Percentiles rank a stretch among this genome's conserved stretches.
Evolutionary conservation across 176 grass and related monocot species (phyloP).

Genomic region (Secale cereale): DNA sequence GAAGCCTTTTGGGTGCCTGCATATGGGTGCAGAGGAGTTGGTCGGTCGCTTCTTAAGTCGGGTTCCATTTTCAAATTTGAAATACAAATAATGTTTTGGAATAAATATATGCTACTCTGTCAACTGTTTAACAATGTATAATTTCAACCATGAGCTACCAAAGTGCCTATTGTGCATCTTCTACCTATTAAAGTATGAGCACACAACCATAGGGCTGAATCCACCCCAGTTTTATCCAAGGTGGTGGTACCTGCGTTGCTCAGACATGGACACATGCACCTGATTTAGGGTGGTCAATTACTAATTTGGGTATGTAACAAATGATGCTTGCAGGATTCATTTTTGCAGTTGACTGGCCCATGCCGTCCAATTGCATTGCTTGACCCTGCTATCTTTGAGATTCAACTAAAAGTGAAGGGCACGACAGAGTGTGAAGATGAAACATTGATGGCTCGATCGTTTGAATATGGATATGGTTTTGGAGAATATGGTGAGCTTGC

Average conservation of each 20-base stretch:
- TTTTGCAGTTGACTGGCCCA: neutral
- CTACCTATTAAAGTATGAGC: neutral
- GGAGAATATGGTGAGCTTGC: neutral
- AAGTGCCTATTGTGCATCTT: neutral
- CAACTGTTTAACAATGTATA: too few species aligned
- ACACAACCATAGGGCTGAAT: neutral
- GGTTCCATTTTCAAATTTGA: too few species aligned
- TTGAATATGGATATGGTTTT: neutral
- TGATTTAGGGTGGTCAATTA: neutral
- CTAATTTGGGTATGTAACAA: neutral
- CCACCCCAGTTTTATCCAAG: neutral
- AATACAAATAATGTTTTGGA: neutral
- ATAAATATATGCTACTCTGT: neutral
- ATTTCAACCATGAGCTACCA: neutral
- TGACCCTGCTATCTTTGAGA: neutral
- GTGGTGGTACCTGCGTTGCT: neutral
- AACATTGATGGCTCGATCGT: neutral
- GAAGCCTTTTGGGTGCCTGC: neutral
- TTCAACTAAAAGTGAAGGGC: slow-evolving; percentile 5
- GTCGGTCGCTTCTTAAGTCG: neutral
- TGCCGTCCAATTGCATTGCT: neutral
- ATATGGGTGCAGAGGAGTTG: neutral
- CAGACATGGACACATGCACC: neutral
- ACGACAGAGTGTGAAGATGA: neutral
- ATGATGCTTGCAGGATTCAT: neutral